phyloP scores from a whole-genome alignment of 2,329 filamentous ascomycete genomes.

The Sporothrix dimorphospora region DNA sequence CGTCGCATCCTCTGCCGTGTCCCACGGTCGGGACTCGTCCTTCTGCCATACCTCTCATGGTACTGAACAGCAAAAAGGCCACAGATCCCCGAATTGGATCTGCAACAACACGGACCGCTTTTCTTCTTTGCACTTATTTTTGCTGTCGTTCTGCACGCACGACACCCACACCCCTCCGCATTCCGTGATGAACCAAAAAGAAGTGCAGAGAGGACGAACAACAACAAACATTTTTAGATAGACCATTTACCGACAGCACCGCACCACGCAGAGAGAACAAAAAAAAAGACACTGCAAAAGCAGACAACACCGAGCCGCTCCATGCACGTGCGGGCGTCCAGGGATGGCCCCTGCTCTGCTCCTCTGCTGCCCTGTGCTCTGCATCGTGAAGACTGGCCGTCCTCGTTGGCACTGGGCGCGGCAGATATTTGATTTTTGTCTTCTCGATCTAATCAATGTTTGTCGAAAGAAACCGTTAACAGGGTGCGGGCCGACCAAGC shows the following conservation, averaged over 20 bases:
- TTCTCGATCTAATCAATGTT: too few species aligned
- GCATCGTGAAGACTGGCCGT: background rate
- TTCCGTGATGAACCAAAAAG: background rate
- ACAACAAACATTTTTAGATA: background rate
- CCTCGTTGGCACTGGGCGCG: background rate
- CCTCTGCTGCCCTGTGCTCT: background rate
- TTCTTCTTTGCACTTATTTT: background rate
- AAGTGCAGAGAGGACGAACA: background rate
- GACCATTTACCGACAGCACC: background rate
- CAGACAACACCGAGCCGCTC: background rate
- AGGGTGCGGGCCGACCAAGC: too few species aligned
- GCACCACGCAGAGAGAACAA: too few species aligned
- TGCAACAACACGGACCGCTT: slow-evolving; percentile 24
- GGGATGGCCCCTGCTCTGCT: slow-evolving; percentile 7
- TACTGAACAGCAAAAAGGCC: background rate
- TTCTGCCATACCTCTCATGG: background rate
- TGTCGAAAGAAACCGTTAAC: too few species aligned
- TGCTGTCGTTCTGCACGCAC: background rate
- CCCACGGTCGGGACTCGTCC: background rate
- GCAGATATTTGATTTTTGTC: background rate
- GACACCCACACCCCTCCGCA: background rate
- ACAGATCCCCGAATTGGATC: slow-evolving; percentile 1
- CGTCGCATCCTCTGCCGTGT: background rate
- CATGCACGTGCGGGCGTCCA: background rate
- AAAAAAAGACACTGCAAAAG: too few species aligned